Conservation (phyloP, 441 rosid genomes). For the Bruguiera hainesii region DNA sequence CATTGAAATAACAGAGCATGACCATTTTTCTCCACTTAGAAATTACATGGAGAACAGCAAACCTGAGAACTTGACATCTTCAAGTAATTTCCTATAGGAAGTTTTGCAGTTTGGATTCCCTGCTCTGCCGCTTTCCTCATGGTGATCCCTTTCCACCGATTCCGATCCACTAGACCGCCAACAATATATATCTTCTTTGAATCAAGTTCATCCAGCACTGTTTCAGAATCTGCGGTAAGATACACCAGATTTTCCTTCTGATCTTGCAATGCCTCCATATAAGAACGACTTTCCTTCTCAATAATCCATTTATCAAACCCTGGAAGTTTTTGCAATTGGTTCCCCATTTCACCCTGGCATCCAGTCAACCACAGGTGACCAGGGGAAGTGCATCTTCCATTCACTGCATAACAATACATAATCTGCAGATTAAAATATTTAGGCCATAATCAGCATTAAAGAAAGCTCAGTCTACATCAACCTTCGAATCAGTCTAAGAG, state of each 20-base stretch:
- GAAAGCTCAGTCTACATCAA: neutral
- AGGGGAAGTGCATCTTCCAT: conserved; percentile 57
- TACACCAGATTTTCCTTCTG: conserved; percentile 71
- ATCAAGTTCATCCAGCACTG: conserved; percentile 65
- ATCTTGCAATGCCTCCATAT: conserved; percentile 67
- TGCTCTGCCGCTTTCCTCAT: conserved; percentile 90
- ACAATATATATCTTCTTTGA: conserved; percentile 54
- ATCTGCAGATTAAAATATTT: conserved; percentile 40
- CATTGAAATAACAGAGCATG: neutral
- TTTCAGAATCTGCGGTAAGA: conserved; percentile 86
- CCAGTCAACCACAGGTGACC: conserved; percentile 90
- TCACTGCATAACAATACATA: conserved; percentile 89
- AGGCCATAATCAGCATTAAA: conserved; percentile 1
- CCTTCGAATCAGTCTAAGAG: neutral
- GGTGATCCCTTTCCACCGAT: conserved; percentile 90
- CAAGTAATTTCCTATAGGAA: conserved; percentile 70
- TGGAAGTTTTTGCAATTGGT: conserved; percentile 65
- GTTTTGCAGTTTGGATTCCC: conserved; percentile 80
- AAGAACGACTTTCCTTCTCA: conserved; percentile 67
- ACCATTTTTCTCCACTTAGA: neutral
- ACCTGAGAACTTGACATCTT: conserved; percentile 98
- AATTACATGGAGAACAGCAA: neutral
- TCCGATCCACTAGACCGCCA: conserved; percentile 90
- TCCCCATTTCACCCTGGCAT: conserved; percentile 56
- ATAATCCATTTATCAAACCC: conserved; percentile 91